Conservation (phyloP, 2,329 filamentous ascomycete species). For the Penicillium sp. region DNA sequence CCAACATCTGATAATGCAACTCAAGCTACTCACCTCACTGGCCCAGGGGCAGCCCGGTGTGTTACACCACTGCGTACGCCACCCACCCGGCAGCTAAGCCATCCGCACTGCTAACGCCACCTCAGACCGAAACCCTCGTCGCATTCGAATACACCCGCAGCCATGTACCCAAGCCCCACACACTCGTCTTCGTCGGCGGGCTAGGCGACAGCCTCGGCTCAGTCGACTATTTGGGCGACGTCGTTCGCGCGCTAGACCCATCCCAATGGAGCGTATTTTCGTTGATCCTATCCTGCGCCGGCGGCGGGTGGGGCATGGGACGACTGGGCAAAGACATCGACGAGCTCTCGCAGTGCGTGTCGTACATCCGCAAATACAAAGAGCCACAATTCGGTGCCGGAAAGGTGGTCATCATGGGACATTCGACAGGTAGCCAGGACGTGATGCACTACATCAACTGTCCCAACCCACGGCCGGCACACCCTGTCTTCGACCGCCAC, state of each 20-base stretch:
- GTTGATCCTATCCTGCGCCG: constrained; percentile 44
- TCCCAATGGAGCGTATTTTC: constrained; percentile 46
- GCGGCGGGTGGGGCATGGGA: constrained; percentile 47
- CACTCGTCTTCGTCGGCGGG: constrained; percentile 50
- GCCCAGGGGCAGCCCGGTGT: constrained; percentile 17
- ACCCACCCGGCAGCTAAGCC: neutral
- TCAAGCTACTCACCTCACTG: constrained; percentile 14
- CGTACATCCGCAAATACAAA: constrained; percentile 40
- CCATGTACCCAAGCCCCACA: constrained; percentile 33
- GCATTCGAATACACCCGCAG: constrained; percentile 33
- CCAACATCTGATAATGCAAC: constrained; percentile 10
- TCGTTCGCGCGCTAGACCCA: constrained; percentile 41
- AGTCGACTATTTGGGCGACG: constrained; percentile 43
- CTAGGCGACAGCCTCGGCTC: constrained; percentile 49
- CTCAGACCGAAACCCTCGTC: constrained; percentile 28
- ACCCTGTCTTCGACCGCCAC: constrained; percentile 22
- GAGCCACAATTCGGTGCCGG: constrained; percentile 24
- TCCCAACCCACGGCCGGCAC: constrained; percentile 30
- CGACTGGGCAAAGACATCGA: constrained; percentile 46
- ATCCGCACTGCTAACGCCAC: constrained; percentile 1
- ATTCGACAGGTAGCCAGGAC: constrained; percentile 60
- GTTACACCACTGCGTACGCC: constrained; percentile 18
- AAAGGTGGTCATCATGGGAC: constrained; percentile 57
- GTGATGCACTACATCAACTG: constrained; percentile 53
- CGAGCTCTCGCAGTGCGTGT: constrained; percentile 45